Percentiles rank a stretch among this genome's conserved stretches.
Conservation (phyloP, 345 rosid species). For the Populus alba region DNA sequence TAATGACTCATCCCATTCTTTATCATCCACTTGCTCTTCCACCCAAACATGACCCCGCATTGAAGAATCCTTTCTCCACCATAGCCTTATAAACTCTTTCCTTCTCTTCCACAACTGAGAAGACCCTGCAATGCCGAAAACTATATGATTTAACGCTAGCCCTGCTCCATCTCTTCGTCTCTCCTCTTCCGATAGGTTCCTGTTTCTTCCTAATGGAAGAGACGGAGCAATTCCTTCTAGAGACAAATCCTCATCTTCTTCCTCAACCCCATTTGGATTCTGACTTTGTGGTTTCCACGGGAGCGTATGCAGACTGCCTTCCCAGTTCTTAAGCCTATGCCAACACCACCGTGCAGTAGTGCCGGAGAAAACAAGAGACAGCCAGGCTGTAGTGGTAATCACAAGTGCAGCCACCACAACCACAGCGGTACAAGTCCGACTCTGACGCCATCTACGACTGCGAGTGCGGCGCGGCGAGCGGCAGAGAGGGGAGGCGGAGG, state of each 20-base stretch:
- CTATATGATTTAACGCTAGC: conserved; percentile 45
- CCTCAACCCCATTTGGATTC: conserved; percentile 1
- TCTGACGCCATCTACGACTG: conserved; percentile 52
- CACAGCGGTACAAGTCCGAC: conserved; percentile 48
- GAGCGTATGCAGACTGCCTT: conserved; percentile 29
- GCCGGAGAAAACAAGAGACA: conserved; percentile 72
- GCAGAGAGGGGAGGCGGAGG: conserved; percentile 1
- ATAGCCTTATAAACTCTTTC: conserved; percentile 73
- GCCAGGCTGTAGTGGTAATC: conserved; percentile 71
- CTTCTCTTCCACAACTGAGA: conserved; percentile 76
- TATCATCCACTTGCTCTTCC: conserved; percentile 50
- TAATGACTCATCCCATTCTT: conserved; percentile 53
- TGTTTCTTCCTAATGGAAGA: conserved; percentile 24
- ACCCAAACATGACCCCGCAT: conserved; percentile 91
- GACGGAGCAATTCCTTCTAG: neutral
- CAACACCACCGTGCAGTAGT: conserved; percentile 52
- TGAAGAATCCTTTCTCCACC: conserved; percentile 70
- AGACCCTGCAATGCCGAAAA: conserved; percentile 94
- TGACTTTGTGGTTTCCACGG: conserved; percentile 13
- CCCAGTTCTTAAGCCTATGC: conserved; percentile 53
- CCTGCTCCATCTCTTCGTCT: conserved; percentile 3
- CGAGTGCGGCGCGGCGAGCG: conserved; percentile 20
- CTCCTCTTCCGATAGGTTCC: conserved; percentile 35
- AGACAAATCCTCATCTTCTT: neutral
- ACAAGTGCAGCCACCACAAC: conserved; percentile 57